Conservation (phyloP, 2,329 filamentous ascomycete species). For the Lachnellula arida region DNA sequence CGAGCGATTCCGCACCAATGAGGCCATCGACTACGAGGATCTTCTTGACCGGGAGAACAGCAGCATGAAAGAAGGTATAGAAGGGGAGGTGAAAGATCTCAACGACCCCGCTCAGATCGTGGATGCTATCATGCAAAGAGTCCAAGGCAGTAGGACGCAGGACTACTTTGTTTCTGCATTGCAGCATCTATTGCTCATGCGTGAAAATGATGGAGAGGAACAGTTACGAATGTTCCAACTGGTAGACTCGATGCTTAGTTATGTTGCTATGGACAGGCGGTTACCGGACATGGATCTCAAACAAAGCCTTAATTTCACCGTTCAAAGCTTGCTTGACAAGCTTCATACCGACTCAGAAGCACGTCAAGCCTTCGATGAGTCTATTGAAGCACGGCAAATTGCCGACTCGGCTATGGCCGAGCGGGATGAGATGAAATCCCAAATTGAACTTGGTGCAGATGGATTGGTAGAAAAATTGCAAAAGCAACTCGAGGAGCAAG, state of each 20-base stretch:
- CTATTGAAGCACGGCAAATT: slow-evolving; percentile 83
- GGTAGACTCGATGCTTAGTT: slow-evolving; percentile 97
- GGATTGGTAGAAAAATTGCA: slow-evolving; percentile 90
- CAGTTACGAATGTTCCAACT: slow-evolving; percentile 93
- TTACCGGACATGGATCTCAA: slow-evolving; percentile 96
- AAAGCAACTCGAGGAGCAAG: slow-evolving; percentile 89
- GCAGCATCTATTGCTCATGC: slow-evolving; percentile 89
- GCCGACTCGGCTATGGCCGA: slow-evolving; percentile 95
- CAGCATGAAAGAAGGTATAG: slow-evolving; percentile 74
- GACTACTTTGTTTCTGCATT: slow-evolving; percentile 96
- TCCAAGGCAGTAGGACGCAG: slow-evolving; percentile 78
- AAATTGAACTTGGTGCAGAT: slow-evolving; percentile 87
- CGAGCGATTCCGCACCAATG: slow-evolving; percentile 86
- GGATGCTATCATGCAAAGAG: slow-evolving; percentile 82
- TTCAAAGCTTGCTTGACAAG: slow-evolving; percentile 91
- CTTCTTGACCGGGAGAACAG: slow-evolving; percentile 87
- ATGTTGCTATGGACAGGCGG: slow-evolving; percentile 95
- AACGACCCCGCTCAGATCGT: slow-evolving; percentile 91
- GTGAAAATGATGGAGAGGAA: slow-evolving; percentile 88
- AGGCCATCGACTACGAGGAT: slow-evolving; percentile 97
- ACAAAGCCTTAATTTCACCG: slow-evolving; percentile 95
- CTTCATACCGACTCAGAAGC: slow-evolving; percentile 96
- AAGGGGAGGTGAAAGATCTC: slow-evolving; percentile 75
- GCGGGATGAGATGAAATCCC: slow-evolving; percentile 86
- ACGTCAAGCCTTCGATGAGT: slow-evolving; percentile 85